Percentiles rank a stretch among this genome's conserved stretches.
Conservation (phyloP, 163 green algal species). For the Coccomyxa subellipsoidea region DNA sequence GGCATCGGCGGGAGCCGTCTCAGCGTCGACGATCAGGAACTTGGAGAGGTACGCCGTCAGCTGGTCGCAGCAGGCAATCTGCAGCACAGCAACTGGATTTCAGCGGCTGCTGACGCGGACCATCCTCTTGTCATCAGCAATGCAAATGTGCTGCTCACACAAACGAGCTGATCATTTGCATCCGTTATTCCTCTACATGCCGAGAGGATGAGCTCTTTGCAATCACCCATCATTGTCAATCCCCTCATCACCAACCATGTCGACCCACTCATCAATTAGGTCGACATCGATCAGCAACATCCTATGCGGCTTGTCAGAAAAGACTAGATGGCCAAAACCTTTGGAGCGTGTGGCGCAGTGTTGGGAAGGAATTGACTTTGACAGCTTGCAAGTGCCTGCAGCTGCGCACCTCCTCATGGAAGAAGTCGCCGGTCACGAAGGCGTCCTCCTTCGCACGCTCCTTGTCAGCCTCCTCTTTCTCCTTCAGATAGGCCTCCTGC, state of each 20-base stretch:
- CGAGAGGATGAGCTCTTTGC: too few relatives aligned
- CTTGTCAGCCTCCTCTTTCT: neutral
- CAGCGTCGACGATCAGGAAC: neutral
- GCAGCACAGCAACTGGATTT: neutral
- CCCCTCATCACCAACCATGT: too few relatives aligned
- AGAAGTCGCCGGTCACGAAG: neutral
- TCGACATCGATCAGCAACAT: too few relatives aligned
- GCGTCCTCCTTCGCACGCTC: neutral
- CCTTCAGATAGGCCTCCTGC: neutral
- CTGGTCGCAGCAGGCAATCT: conserved; percentile 22
- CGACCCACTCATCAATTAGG: too few relatives aligned
- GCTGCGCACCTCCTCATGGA: neutral
- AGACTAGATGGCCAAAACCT: neutral
- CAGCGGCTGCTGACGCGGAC: neutral
- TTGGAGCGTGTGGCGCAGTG: neutral
- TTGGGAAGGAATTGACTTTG: neutral
- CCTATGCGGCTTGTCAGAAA: too few relatives aligned
- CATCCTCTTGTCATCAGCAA: neutral
- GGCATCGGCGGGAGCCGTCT: neutral
- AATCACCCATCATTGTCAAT: too few relatives aligned
- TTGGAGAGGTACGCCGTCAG: conserved; percentile 15
- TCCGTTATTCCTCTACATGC: too few relatives aligned
- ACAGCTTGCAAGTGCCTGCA: neutral
- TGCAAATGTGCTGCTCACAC: neutral
- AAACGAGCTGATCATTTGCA: neutral